A percentile compares a stretch with the other conserved stretches of the same genome.
Evolutionary conservation across 2,329 filamentous ascomycete genomes (phyloP).

Genomic region (Seiridium cupressi): DNA sequence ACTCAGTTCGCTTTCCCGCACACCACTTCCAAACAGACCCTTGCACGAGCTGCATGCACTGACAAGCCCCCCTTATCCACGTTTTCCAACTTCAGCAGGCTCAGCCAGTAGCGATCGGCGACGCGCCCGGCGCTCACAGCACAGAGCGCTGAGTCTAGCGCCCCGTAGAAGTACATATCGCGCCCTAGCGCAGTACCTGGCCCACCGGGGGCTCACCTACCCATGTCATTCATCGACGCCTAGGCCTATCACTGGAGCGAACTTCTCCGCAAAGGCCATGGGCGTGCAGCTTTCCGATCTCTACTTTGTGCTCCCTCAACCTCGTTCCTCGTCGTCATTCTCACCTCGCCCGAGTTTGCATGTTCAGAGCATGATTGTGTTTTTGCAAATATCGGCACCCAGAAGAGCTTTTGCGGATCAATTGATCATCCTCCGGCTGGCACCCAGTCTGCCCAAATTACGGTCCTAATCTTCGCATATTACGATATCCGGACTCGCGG

Average conservation of each 20-base stretch:
- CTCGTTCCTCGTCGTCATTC: not conserved
- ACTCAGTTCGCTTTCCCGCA: not conserved
- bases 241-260: not conserved
- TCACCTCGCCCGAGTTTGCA: too few relatives aligned
- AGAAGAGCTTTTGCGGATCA: not conserved
- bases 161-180: not conserved
- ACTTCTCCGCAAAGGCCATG: slow-evolving; percentile 3
- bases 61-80: not conserved
- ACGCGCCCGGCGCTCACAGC: not conserved
- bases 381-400: too few relatives aligned
- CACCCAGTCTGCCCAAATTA: too few relatives aligned
- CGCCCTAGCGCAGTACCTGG: not conserved
- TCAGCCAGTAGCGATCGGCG: not conserved
- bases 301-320: not conserved
- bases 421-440: not conserved
- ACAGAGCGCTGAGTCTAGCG: not conserved
- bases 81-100: not conserved
- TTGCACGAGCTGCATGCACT: not conserved
- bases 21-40: not conserved
- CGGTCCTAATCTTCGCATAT: too few relatives aligned
- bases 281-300: slow-evolving; percentile 3
- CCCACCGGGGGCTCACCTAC: not conserved
- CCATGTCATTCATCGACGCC: slow-evolving; percentile 2
- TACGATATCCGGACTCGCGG: too few relatives aligned
- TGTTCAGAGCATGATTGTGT: not conserved